A percentile compares a stretch with the other conserved stretches of the same genome.
Evolutionary conservation across 1,139 yeast species (phyloP).

Genomic region (Arxiozyma heterogenica): DNA sequence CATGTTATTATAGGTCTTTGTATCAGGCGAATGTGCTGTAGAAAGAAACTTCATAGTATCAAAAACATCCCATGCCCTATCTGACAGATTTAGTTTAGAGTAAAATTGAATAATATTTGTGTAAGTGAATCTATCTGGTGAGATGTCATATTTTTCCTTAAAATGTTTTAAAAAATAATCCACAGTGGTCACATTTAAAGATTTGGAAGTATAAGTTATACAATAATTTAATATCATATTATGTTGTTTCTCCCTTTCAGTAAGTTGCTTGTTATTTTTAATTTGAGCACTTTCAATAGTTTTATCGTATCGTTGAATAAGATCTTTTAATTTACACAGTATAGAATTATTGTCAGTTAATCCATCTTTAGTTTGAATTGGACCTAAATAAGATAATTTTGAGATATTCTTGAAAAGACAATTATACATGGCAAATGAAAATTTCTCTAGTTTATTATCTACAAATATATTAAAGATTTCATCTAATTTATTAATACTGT

Average conservation of each 20-base stretch:
- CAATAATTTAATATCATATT: constrained; percentile 29
- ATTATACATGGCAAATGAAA: constrained; percentile 36
- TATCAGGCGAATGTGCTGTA: constrained; percentile 52
- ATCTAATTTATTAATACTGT: constrained; percentile 34
- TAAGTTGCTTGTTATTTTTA: background rate
- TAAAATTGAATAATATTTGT: constrained; percentile 61
- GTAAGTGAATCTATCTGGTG: constrained; percentile 51
- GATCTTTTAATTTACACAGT: constrained; percentile 28
- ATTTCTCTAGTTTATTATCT: constrained; percentile 31
- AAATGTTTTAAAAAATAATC: constrained; percentile 27
- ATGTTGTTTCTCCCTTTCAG: constrained; percentile 26
- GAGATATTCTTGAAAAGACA: constrained; percentile 38
- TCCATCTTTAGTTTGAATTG: background rate
- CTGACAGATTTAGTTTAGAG: constrained; percentile 44
- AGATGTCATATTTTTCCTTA: constrained; percentile 32
- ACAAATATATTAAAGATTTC: constrained; percentile 27
- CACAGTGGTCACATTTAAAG: constrained; percentile 41
- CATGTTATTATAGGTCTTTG: constrained; percentile 59
- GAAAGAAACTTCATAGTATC: constrained; percentile 81
- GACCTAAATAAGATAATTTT: background rate
- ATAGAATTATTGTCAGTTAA: constrained; percentile 21
- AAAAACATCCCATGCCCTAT: constrained; percentile 64
- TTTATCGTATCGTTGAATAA: constrained; percentile 34
- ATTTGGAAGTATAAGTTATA: constrained; percentile 35
- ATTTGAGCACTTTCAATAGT: background rate